A percentile compares a stretch with the other conserved stretches of the same genome.
Conservation (phyloP, 345 rosid species). For the Eucalyptus tenuipes region DNA sequence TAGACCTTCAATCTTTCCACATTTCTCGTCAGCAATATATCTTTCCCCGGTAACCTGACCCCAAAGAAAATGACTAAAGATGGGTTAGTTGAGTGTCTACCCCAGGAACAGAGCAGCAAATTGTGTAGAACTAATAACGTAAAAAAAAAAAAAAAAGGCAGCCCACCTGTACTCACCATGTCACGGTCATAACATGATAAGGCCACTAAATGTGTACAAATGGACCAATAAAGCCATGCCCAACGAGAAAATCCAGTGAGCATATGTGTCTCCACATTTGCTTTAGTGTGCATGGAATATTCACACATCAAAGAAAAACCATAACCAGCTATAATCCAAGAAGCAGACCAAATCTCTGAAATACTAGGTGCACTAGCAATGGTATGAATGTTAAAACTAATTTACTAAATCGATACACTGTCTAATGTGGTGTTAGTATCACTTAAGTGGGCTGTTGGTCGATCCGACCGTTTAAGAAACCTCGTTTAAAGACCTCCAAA, state of each 20-base stretch:
- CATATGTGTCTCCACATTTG: background rate
- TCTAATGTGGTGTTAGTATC: background rate
- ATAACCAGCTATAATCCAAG: background rate
- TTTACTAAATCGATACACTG: background rate
- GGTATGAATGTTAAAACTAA: background rate
- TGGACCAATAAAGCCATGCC: background rate
- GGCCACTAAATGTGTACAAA: background rate
- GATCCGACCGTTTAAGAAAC: background rate
- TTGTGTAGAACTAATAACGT: background rate
- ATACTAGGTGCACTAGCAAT: background rate
- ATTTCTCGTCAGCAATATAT: background rate
- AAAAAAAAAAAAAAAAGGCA: background rate
- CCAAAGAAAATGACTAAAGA: background rate
- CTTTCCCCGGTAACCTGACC: background rate
- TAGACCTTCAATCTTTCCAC: constrained; percentile 6
- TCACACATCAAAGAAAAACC: background rate
- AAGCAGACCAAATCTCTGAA: background rate
- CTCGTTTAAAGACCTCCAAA: background rate
- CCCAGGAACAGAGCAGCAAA: background rate
- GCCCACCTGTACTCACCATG: background rate
- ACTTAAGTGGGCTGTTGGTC: background rate
- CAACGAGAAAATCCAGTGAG: background rate
- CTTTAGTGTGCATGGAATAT: background rate
- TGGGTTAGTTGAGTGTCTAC: background rate
- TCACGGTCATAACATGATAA: background rate